Evolutionary conservation across 2,329 filamentous ascomycete species (phyloP), one percentile per base, ranked within the genome.

Genomic region (Hypoxylon sp.): DNA sequence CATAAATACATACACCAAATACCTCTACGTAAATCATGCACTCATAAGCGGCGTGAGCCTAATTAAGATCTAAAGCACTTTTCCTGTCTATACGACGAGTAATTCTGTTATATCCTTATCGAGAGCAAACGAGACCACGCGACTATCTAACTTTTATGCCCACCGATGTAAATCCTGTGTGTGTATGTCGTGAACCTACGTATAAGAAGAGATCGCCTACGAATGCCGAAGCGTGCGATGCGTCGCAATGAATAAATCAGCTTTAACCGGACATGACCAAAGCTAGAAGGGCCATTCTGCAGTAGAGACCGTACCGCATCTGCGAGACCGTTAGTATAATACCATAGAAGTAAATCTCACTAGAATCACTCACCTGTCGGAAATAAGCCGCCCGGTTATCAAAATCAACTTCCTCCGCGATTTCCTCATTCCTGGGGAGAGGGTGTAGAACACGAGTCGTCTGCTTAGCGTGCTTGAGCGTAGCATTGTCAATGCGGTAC

Each of bases 251-350:
- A 49, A 38, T 32, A 21, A 26, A 21, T 40, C 40, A 31, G 27
- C 53, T 46, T 66, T 45, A 73, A 48, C 61, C 64, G 16, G 76
- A 86, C 89, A 99, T 88, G 73, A 97, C 90, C 72, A 97, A 79
- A 62, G 94, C 94, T 72, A 99, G 81, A 76, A 99, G 76, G 64
- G 94, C 94, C 94, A 99, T 99, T 71, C 94, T 89, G 74, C 90
- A 95, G 81, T 97, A 97, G 66, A 99, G 83, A 65, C 94, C 94
- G 76, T 97, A 97, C 75, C 88, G 86, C 93, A 97, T 97, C 92
- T 97, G 51, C 35, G 9, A 50, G 59, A 20, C 32, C 37, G 69
- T 86, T 72, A 84, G 78, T 61, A 60, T 9, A 40, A 13, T 5
- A 23, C 11, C 31, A n/a, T n/a, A n/a, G n/a, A n/a, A n/a, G n/a